Base-by-base conservation (phyloP, 139 green algal species). In the Chlamydomonas sphaeroides region DNA sequence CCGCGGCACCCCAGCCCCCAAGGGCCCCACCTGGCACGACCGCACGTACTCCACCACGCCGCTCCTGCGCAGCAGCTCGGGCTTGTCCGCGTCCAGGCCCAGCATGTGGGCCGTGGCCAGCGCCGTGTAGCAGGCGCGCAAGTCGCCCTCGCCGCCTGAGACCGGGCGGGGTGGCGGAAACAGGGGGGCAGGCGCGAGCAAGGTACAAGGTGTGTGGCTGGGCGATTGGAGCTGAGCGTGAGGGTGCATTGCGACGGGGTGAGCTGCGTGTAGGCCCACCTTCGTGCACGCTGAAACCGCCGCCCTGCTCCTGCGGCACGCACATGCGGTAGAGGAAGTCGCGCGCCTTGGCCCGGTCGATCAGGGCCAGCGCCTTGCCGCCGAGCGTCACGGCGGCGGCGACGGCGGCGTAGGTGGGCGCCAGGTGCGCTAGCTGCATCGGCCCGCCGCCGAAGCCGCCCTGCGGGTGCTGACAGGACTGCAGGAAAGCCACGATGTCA, bases 381-480 rank as follows among this genome's bases (percentile, higher is more conserved):
- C 96, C 97, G 5, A 99, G 76, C 0, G 93, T 97, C 18, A 98
- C 85, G 45, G 98, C 86, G 4, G 94, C 89, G 14, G 88, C 86
- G 1, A 98, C 93, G 6, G 96, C 95, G 59, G 96, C 96, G 80
- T 99, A 99, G 0, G 95, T 98, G 30, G 97, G 92, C 5, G 97
- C 97, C 71, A 99, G 80, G 89, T 99, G 97, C 0, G 97, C 68
- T 38, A 98, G 86, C 90, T 99, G 97, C 68, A 89, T 83, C 8
- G 95, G 96, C 0, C 96, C 94, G 36, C 96, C 96, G 1, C 94
- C 95, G 82, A 96, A 98, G 49, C 97, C 97, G 35, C 97, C 97
- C 0, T 73, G 45, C 10, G 86, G 76, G 57, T 93, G 68, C 88
- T 99, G 96, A 65, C 91, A 97, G 39, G 39, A 48, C 14, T 57